Evolutionary conservation across 345 rosid species (phyloP), one percentile per base, ranked within the genome.

Genomic region (Kernera saxatilis): DNA sequence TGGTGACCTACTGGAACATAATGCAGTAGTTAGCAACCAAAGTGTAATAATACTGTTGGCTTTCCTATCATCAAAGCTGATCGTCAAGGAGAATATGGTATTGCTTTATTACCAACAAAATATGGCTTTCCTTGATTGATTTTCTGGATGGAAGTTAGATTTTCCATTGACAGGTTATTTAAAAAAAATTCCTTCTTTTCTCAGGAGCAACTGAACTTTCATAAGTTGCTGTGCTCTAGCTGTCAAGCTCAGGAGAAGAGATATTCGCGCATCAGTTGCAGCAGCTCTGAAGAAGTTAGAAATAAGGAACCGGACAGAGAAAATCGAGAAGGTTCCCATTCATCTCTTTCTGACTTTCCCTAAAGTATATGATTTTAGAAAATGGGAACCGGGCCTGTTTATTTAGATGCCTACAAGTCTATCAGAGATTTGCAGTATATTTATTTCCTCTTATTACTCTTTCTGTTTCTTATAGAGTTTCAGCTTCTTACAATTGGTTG

Each of bases 1-100:
- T 72, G 82, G 97, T 80, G 98, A 93, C 66, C 78, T 93, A 80
- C 87, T 91, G 71, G 97, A 87, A 79, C 88, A 91, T 70, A 83
- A 81, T 63, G 93, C 96, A 18, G 88, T 85, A 23, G 75, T 79
- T 50, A 88, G 84, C 80, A 83, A 82, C 58, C 80, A 73, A 59
- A 84, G 97, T 69, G 94, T 93, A 70, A 79, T 91, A 44, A 72
- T 93, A 64, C 76, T 93, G 64, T 63, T 91, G 77, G 91, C 82
- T 23, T 89, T 93, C 82, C 85, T 93, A 23, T 80, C 93, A 58
- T 86, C 92, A 46, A 94, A 89, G 71, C 79, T 93, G 66, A 73
- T 80, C 22, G 81, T 80, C 61, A 85, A 84, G 82, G 87, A 88
- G 76, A 78, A 84, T 58, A 73, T 83, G 97, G 78, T 75, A 75